Conservation (phyloP, 2,329 filamentous ascomycete species). For the Penicillium sp. region DNA sequence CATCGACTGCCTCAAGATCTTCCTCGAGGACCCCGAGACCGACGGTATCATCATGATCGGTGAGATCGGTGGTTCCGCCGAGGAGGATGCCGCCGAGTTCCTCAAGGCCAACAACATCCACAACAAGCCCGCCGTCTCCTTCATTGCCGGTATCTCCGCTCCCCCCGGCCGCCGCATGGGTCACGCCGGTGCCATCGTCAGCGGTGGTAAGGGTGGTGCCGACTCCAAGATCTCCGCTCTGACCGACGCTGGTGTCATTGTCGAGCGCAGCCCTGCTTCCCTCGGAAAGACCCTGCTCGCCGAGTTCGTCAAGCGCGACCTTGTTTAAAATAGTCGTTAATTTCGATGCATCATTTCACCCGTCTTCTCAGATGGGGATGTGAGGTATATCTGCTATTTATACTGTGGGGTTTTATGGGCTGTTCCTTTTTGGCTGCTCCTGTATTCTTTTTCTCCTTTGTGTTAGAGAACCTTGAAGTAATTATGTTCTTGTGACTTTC, state of each 20-base stretch:
- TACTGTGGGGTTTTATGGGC: slow-evolving; percentile 21
- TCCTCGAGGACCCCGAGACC: slow-evolving; percentile 92
- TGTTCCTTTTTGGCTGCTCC: slow-evolving; percentile 23
- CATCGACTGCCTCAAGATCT: slow-evolving; percentile 98
- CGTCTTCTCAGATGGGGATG: slow-evolving; percentile 19
- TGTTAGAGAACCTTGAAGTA: slow-evolving; percentile 40
- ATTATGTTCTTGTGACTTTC: slow-evolving; percentile 35
- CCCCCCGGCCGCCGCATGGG: slow-evolving; percentile 97
- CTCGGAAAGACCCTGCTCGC: slow-evolving; percentile 92
- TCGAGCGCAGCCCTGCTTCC: slow-evolving; percentile 89
- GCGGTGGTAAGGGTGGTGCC: slow-evolving; percentile 94
- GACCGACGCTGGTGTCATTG: slow-evolving; percentile 88
- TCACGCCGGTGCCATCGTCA: slow-evolving; percentile 97
- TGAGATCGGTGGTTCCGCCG: slow-evolving; percentile 95
- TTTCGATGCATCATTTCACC: slow-evolving; percentile 19
- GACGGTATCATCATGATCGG: slow-evolving; percentile 99
- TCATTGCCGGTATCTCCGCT: slow-evolving; percentile 97
- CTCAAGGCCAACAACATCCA: slow-evolving; percentile 86
- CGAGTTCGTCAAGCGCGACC: slow-evolving; percentile 93
- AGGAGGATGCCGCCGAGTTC: slow-evolving; percentile 98
- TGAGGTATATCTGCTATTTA: slow-evolving; percentile 24
- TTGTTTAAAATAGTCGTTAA: slow-evolving; percentile 65
- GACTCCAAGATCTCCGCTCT: slow-evolving; percentile 98
- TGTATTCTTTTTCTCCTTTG: slow-evolving; percentile 34
- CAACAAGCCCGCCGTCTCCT: slow-evolving; percentile 95